phyloP scores from a whole-genome alignment of 192 early-diverging fungal species.

The Jimgerdemannia lactiflua region DNA sequence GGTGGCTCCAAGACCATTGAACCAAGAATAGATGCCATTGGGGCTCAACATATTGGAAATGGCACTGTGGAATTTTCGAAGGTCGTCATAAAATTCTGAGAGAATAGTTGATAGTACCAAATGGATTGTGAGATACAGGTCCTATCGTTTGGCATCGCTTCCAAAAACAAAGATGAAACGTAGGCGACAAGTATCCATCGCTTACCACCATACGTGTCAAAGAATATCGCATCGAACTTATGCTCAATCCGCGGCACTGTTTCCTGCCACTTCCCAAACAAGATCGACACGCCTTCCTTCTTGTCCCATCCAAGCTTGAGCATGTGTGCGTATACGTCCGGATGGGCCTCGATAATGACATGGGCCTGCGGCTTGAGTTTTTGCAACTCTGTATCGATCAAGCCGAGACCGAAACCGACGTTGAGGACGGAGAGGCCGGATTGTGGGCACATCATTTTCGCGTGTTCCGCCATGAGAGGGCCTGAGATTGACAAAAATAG shows the following conservation, averaged over 20 bases:
- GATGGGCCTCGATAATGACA: slow-evolving; percentile 96
- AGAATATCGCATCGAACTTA: slow-evolving; percentile 91
- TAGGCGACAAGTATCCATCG: neutral
- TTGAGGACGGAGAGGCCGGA: slow-evolving; percentile 62
- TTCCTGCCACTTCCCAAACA: slow-evolving; percentile 95
- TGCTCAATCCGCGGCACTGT: slow-evolving; percentile 65
- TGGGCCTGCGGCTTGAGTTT: slow-evolving; percentile 66
- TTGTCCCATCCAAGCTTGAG: slow-evolving; percentile 80
- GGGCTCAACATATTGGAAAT: slow-evolving; percentile 71
- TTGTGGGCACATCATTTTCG: slow-evolving; percentile 67
- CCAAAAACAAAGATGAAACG: neutral
- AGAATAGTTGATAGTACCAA: neutral
- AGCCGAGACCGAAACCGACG: slow-evolving; percentile 89
- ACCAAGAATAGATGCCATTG: slow-evolving; percentile 88
- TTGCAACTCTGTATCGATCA: slow-evolving; percentile 86
- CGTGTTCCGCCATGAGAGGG: slow-evolving; percentile 88
- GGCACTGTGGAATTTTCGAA: slow-evolving; percentile 66
- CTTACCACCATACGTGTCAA: slow-evolving; percentile 82
- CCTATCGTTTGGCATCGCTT: no score
- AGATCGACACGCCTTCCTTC: slow-evolving; percentile 75
- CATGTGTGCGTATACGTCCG: slow-evolving; percentile 93
- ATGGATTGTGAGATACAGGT: no score
- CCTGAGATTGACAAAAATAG: slow-evolving; percentile 6
- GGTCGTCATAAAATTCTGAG: slow-evolving; percentile 88
- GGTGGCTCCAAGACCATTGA: slow-evolving; percentile 92